Evolutionary conservation across 2,329 filamentous ascomycete genomes (phyloP).

Genomic region (Calonectria pteridis): DNA sequence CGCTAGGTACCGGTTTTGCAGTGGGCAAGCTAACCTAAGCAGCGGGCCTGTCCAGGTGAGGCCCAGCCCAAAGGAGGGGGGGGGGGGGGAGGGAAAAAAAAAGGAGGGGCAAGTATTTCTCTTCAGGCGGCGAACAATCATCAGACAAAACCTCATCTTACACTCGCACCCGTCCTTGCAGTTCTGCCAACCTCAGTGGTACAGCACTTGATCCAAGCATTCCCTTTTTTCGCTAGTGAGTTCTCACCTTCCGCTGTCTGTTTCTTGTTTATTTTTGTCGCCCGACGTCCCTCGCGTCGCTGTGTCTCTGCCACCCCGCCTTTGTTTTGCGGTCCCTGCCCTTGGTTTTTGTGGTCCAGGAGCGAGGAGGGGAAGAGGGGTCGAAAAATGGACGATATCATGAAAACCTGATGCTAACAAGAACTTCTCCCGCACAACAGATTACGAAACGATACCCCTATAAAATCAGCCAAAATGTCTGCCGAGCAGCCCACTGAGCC

Average conservation of each 20-base stretch:
- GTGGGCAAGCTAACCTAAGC: constrained; percentile 14
- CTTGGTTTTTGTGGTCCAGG: constrained; percentile 11
- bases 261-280: not conserved
- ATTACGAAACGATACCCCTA: constrained; percentile 19
- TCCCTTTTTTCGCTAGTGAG: constrained; percentile 35
- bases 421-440: not conserved
- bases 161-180: constrained; percentile 13
- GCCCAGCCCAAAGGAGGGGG: constrained; percentile 29
- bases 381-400: constrained; percentile 11
- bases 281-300: not conserved
- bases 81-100: constrained; percentile 38
- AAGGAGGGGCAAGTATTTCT: constrained; percentile 42
- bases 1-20: constrained; percentile 23
- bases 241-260: not conserved
- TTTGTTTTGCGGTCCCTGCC: constrained; percentile 13
- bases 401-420: constrained; percentile 18
- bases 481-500: constrained; percentile 64
- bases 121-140: constrained; percentile 43
- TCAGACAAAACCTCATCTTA: constrained; percentile 35
- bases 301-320: not conserved
- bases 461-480: constrained; percentile 57
- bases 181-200: constrained; percentile 16
- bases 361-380: constrained; percentile 18
- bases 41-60: constrained; percentile 6
- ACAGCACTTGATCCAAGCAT: constrained; percentile 24